These are phyloP conservation scores for Veloboletus limbatus DNA, from an alignment of 1,284 basidiomycete species.

Conservation along the genomic window DNA sequence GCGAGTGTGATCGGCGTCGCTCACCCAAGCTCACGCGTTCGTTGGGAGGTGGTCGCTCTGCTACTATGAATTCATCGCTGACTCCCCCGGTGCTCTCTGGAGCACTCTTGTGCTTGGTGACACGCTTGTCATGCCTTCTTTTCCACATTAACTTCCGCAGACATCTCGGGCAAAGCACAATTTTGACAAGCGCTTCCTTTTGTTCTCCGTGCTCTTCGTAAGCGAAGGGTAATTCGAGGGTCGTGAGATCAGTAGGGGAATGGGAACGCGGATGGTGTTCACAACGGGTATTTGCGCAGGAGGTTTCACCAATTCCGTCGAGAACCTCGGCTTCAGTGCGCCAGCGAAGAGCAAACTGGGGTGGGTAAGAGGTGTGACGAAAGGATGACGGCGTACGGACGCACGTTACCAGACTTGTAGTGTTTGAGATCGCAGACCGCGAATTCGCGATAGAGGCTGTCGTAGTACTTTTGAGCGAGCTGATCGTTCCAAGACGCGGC, in stretches of 20 bases:
- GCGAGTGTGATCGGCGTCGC: conserved; percentile 21
- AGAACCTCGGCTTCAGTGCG: conserved; percentile 87
- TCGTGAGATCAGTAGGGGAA: conserved; percentile 42
- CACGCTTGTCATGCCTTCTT: conserved; percentile 61
- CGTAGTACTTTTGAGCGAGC: conserved; percentile 85
- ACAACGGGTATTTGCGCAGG: conserved; percentile 87
- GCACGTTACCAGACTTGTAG: conserved; percentile 85
- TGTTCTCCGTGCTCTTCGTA: conserved; percentile 76
- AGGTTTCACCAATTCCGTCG: conserved; percentile 76
- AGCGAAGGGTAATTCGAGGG: conserved; percentile 84
- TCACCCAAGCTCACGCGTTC: no score
- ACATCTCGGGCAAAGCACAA: conserved; percentile 79
- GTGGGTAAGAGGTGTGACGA: neutral
- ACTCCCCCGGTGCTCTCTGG: neutral
- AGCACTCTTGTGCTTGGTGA: conserved; percentile 6
- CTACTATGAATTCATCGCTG: no score
- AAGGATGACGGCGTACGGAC: conserved; percentile 17
- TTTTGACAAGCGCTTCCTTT: conserved; percentile 85
- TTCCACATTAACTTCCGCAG: conserved; percentile 85
- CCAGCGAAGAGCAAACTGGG: conserved; percentile 85
- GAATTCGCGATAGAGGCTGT: conserved; percentile 84
- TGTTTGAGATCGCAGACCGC: conserved; percentile 92
- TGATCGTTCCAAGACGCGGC: conserved; percentile 71
- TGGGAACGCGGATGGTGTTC: conserved; percentile 51
- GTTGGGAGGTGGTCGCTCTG: no score